Evolutionary conservation across 2,329 filamentous ascomycete species (phyloP).

Genomic region (Chaetomium globosum): DNA sequence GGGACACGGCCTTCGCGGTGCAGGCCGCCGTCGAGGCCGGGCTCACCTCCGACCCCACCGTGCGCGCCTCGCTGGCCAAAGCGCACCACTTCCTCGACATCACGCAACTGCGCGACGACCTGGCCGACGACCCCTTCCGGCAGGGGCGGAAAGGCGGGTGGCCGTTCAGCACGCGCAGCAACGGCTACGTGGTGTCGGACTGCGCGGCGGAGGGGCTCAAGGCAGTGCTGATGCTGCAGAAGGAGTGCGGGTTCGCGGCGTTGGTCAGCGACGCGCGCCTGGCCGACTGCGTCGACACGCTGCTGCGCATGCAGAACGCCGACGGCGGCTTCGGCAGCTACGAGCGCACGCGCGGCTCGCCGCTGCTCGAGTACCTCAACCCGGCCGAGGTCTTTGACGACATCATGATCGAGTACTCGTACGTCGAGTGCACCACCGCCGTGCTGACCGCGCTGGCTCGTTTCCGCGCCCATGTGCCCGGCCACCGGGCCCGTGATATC

Average conservation of each 20-base stretch:
- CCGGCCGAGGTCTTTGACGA: slow-evolving; percentile 6
- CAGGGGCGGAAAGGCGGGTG: slow-evolving; percentile 4
- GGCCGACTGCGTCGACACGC: slow-evolving; percentile 8
- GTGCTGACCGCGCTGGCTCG: slow-evolving; percentile 2
- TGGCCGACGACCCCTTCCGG: slow-evolving; percentile 3
- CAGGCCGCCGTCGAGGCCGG: slow-evolving; percentile 7
- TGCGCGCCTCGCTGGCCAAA: background rate
- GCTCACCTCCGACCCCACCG: background rate
- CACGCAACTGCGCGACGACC: background rate
- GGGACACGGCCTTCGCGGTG: slow-evolving; percentile 4
- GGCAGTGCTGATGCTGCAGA: slow-evolving; percentile 8
- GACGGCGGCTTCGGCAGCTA: slow-evolving; percentile 6
- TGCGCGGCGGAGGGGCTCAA: slow-evolving; percentile 7
- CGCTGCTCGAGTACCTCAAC: slow-evolving; percentile 5
- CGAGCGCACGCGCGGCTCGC: slow-evolving; percentile 1
- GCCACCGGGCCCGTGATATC: background rate
- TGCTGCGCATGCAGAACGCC: slow-evolving; percentile 1
- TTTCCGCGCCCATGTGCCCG: background rate
- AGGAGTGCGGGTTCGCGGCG: background rate
- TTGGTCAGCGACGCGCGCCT: slow-evolving; percentile 4
- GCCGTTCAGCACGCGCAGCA: slow-evolving; percentile 7
- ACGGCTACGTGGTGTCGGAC: slow-evolving; percentile 7
- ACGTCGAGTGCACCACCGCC: slow-evolving; percentile 6
- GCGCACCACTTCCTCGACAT: slow-evolving; percentile 9
- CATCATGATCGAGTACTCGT: slow-evolving; percentile 9